These are phyloP conservation scores for Naganishia vaughanmartiniae DNA, from an alignment of 768 basidiomycete genomes.

Conservation along the genomic window DNA sequence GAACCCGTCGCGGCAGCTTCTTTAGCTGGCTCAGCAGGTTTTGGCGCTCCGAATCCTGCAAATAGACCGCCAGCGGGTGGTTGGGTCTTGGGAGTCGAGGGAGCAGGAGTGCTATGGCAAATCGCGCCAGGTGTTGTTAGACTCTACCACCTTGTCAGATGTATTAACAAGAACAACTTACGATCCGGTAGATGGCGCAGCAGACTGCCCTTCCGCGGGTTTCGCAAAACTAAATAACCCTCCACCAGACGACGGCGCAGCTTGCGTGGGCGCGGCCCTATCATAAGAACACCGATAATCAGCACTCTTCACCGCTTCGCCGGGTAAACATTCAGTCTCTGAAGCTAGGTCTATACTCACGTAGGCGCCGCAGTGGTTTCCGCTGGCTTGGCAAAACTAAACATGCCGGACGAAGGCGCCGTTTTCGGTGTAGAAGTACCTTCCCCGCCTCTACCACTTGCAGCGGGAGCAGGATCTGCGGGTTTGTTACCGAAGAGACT, in stretches of 20 bases:
- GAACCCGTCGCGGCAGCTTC: background rate
- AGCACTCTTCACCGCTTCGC: too few relatives aligned
- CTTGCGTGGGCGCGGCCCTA: background rate
- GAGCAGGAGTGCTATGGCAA: slow-evolving; percentile 6
- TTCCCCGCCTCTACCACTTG: background rate
- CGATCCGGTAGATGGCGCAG: slow-evolving; percentile 17
- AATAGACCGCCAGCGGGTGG: slow-evolving; percentile 17
- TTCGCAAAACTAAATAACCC: slow-evolving; percentile 13
- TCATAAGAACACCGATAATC: too few relatives aligned
- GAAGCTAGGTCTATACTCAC: too few relatives aligned
- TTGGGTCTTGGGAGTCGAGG: slow-evolving; percentile 17
- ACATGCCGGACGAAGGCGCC: background rate
- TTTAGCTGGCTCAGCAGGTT: slow-evolving; percentile 22
- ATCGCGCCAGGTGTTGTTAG: background rate
- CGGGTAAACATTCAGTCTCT: too few relatives aligned
- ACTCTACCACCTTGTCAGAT: too few relatives aligned
- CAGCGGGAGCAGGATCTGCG: slow-evolving; percentile 4
- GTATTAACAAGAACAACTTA: background rate
- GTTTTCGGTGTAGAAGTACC: slow-evolving; percentile 12
- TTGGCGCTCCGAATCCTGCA: slow-evolving; percentile 26
- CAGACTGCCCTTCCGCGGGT: slow-evolving; percentile 6
- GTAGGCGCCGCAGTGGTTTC: background rate
- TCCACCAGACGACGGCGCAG: slow-evolving; percentile 9
- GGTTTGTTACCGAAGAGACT: slow-evolving; percentile 11
- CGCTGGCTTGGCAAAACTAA: background rate